Conservation (phyloP, 1,284 basidiomycete genomes). For the Pholiota adiposa region DNA sequence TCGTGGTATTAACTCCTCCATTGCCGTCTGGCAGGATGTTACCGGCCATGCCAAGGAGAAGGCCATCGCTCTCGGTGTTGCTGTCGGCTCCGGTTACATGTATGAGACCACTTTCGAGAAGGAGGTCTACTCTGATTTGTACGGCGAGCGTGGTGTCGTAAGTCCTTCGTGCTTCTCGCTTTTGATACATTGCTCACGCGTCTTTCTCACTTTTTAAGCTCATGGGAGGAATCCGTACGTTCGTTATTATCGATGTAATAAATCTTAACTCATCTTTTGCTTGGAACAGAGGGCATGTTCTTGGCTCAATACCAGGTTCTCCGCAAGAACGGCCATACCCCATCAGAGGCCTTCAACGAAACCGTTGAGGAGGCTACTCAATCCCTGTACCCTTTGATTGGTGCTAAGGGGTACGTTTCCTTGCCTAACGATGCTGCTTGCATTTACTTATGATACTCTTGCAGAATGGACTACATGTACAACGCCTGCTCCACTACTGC, state of each 20-base stretch:
- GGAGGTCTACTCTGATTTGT: constrained; percentile 99
- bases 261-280: constrained; percentile 20
- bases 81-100: constrained; percentile 94
- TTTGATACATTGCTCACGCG: constrained; percentile 20
- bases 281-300: constrained; percentile 89
- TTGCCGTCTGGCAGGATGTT: constrained; percentile 93
- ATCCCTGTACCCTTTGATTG: constrained; percentile 97
- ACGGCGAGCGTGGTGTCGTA: constrained; percentile 99
- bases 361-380: constrained; percentile 99
- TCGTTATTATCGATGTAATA: constrained; percentile 2
- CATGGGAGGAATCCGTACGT: constrained; percentile 97
- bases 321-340: constrained; percentile 96
- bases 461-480: constrained; percentile 99
- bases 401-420: constrained; percentile 79
- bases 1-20: constrained; percentile 92
- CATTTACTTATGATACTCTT: constrained; percentile 4
- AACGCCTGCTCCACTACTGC: constrained; percentile 99
- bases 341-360: constrained; percentile 99
- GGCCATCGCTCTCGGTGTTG: constrained; percentile 94
- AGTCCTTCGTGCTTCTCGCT: constrained; percentile 37
- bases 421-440: background rate
- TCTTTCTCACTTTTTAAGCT: constrained; percentile 53
- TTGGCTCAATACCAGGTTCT: constrained; percentile 99
- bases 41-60: constrained; percentile 98
- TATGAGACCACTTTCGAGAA: constrained; percentile 99